Base-by-base conservation (phyloP, 2,329 filamentous ascomycete genomes). In the Rugonectria rugulosa region DNA sequence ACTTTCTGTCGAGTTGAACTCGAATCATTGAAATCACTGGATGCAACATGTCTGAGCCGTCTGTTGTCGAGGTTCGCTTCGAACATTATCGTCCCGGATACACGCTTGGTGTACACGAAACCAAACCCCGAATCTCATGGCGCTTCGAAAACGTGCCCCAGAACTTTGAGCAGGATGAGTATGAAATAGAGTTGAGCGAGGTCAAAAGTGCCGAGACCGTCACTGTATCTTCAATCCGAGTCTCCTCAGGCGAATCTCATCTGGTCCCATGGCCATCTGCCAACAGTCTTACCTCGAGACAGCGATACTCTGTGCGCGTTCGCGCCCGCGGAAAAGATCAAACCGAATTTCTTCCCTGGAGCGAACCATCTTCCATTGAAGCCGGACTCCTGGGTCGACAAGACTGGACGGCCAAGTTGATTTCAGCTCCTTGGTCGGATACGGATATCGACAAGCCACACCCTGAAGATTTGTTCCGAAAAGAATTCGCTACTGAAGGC, bases 341-440 rank as follows among this genome's bases (percentile, higher is more conserved):
- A 2, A 11, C 36, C 6, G 32, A 59, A 4, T 44, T 26, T 14
- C 51, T 53, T 9, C 23, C 38, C 7, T 63, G 61, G 60, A 63
- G 61, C 17, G 40, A 63, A 9, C 51, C 57, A 3, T 38, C 29
- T 5, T 32, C 24, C 24, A 32, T 76, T 3, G 73, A 75, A 54
- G 60, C 67, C 3, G 73, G 72, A 2, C 60, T 75, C 1, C 50
- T 75, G 3, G 43, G 26, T 15, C 54, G 69, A 8, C 51, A 62
- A 1, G 69, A 70, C 34, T 75, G 73, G 72, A 56, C 45, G 6
- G 67, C 65, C 2, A 59, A 65, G 2, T 45, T 63, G 12, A 70
- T 75, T 61, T 61, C 31, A 59, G 69, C 27, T 10, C 63, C 32
- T 21, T 70, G 59, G 59, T 52, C 47, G 10, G 48, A 56, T 5